These are phyloP conservation scores for Xylaria castorea DNA, from an alignment of 495 filamentous ascomycete genomes.

Conservation along the genomic window DNA sequence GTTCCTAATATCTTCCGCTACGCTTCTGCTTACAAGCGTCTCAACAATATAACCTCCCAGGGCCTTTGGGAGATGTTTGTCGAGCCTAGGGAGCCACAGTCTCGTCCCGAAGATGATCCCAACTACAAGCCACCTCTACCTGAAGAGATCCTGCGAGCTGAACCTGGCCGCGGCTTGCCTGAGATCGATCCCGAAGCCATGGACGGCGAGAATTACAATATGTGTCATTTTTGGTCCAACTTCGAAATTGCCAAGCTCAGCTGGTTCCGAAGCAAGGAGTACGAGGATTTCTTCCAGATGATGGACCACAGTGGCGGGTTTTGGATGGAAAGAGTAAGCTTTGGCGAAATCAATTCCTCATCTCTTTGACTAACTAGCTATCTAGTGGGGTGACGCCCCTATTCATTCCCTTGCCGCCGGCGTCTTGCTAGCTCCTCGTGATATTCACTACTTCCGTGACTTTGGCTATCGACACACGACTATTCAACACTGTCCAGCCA, in stretches of 20 bases:
- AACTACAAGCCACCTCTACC: slow-evolving; percentile 77
- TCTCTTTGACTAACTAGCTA: slow-evolving; percentile 25
- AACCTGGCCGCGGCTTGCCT: slow-evolving; percentile 73
- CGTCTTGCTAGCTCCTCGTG: slow-evolving; percentile 76
- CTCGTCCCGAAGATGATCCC: slow-evolving; percentile 61
- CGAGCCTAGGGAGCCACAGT: slow-evolving; percentile 69
- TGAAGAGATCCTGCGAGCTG: slow-evolving; percentile 79
- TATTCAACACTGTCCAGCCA: slow-evolving; percentile 97
- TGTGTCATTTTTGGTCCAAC: slow-evolving; percentile 99
- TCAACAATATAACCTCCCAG: slow-evolving; percentile 87
- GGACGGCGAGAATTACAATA: slow-evolving; percentile 98
- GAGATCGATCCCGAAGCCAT: slow-evolving; percentile 92
- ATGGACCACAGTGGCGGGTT: slow-evolving; percentile 98
- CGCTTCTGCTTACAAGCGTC: slow-evolving; percentile 97
- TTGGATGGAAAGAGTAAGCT: slow-evolving; percentile 94
- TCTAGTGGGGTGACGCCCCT: slow-evolving; percentile 96
- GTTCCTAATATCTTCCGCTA: slow-evolving; percentile 99
- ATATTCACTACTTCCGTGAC: slow-evolving; percentile 99
- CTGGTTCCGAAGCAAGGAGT: slow-evolving; percentile 95
- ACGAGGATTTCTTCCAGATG: slow-evolving; percentile 98
- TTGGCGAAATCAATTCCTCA: background rate
- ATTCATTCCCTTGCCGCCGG: slow-evolving; percentile 98
- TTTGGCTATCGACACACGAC: slow-evolving; percentile 99
- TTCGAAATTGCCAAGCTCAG: slow-evolving; percentile 96
- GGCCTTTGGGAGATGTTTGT: slow-evolving; percentile 99